These are phyloP conservation scores for Mycogone perniciosa DNA, from an alignment of 2,329 filamentous ascomycete species.

Conservation along the genomic window DNA sequence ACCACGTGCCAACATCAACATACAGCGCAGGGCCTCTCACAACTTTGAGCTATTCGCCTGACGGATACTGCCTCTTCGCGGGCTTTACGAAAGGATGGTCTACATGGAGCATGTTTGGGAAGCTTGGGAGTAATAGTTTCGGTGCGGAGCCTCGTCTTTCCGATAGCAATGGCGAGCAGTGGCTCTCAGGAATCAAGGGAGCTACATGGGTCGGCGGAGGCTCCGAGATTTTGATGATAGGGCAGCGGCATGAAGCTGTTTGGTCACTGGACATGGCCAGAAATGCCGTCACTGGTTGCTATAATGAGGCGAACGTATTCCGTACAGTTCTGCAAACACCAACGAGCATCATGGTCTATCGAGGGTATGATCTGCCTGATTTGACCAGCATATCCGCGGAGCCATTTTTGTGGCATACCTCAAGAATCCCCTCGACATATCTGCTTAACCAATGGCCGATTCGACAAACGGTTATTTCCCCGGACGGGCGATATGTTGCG, in stretches of 20 bases:
- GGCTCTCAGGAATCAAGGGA: slow-evolving; percentile 72
- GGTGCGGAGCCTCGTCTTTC: slow-evolving; percentile 59
- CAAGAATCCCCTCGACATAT: slow-evolving; percentile 78
- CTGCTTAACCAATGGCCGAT: slow-evolving; percentile 93
- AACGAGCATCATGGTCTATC: slow-evolving; percentile 83
- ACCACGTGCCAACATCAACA: slow-evolving; percentile 62
- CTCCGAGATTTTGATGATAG: slow-evolving; percentile 73
- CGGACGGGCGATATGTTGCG: slow-evolving; percentile 89
- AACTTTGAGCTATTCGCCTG: slow-evolving; percentile 79
- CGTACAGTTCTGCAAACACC: slow-evolving; percentile 85
- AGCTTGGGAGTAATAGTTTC: slow-evolving; percentile 80
- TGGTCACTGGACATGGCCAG: slow-evolving; percentile 90
- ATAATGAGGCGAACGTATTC: slow-evolving; percentile 84
- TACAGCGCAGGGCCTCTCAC: slow-evolving; percentile 64
- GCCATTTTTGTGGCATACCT: slow-evolving; percentile 89
- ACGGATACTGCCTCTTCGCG: slow-evolving; percentile 92
- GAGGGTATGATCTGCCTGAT: slow-evolving; percentile 86
- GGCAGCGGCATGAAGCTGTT: slow-evolving; percentile 65
- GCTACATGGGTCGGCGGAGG: slow-evolving; percentile 85
- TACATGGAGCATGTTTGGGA: slow-evolving; percentile 96
- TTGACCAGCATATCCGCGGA: slow-evolving; percentile 88
- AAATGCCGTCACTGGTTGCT: slow-evolving; percentile 88
- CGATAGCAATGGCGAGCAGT: slow-evolving; percentile 66
- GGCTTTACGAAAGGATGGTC: slow-evolving; percentile 92
- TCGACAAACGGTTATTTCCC: slow-evolving; percentile 75